Evolutionary conservation across 331 rosid genomes (phyloP).

Genomic region (Malus hybrid): DNA sequence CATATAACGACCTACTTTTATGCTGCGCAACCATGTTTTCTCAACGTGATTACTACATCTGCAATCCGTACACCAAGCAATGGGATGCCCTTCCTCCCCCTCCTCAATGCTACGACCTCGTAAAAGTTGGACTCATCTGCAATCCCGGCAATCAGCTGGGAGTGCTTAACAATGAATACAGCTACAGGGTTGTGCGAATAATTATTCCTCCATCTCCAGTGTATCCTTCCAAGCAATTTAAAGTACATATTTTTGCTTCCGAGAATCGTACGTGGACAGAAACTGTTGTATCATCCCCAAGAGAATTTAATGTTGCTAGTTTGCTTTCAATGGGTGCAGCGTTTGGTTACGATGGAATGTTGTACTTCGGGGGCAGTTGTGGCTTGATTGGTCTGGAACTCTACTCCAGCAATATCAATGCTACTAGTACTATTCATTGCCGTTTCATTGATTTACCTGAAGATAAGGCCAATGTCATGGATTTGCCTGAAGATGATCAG

Average conservation of each 20-base stretch:
- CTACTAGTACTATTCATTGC: no score
- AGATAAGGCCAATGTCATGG: neutral
- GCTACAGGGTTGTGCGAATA: neutral
- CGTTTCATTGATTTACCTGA: neutral
- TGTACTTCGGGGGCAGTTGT: neutral
- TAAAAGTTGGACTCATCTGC: neutral
- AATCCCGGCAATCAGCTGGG: neutral
- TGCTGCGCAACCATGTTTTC: neutral
- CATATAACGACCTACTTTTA: neutral
- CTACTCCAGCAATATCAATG: neutral
- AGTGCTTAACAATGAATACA: neutral
- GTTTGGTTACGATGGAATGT: neutral
- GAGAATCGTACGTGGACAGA: neutral
- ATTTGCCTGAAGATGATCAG: neutral
- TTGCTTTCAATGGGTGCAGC: neutral
- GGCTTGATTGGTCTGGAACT: neutral
- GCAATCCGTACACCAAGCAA: neutral
- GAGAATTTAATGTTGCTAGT: neutral
- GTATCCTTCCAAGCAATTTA: neutral
- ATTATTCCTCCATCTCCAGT: neutral
- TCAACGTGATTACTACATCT: neutral
- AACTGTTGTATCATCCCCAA: neutral
- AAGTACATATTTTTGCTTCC: neutral
- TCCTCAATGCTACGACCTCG: neutral
- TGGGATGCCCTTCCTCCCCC: neutral